Conservation (phyloP, 768 basidiomycete genomes). For the Hirschioporus abietinus region DNA sequence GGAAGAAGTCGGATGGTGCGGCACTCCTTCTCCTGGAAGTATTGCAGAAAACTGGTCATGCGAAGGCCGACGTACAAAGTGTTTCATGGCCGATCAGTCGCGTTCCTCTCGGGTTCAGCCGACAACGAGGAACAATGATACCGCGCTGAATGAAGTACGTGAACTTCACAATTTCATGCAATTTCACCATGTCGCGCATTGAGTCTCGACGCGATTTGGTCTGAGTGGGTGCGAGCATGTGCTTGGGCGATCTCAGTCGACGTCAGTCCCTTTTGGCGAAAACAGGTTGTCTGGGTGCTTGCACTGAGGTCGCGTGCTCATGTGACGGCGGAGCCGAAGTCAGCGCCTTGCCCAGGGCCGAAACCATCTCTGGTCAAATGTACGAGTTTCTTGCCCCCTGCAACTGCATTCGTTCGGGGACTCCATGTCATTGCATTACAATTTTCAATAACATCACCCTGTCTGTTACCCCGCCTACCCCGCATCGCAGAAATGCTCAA, state of each 20-base stretch:
- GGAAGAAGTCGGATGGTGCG: background rate
- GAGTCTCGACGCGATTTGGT: background rate
- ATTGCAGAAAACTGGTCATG: background rate
- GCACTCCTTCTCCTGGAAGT: background rate
- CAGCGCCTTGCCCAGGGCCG: background rate
- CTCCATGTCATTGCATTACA: background rate
- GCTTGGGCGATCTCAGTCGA: background rate
- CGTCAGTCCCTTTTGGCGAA: background rate
- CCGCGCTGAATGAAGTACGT: background rate
- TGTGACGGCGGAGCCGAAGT: background rate
- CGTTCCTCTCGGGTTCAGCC: background rate
- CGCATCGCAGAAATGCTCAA: background rate
- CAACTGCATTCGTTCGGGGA: background rate
- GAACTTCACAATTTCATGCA: background rate
- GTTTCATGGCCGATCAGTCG: background rate
- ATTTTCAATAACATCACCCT: background rate
- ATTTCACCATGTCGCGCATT: background rate
- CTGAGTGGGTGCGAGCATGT: background rate
- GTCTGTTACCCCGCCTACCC: background rate
- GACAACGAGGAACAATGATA: background rate
- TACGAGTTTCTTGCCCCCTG: background rate
- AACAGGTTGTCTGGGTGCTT: background rate
- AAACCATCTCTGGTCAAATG: background rate
- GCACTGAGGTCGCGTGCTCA: background rate
- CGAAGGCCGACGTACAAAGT: background rate